A percentile compares a stretch with the other conserved stretches of the same genome.
Conservation (phyloP, 352 stramenopile species). For the Halophytophthora polymorphica region DNA sequence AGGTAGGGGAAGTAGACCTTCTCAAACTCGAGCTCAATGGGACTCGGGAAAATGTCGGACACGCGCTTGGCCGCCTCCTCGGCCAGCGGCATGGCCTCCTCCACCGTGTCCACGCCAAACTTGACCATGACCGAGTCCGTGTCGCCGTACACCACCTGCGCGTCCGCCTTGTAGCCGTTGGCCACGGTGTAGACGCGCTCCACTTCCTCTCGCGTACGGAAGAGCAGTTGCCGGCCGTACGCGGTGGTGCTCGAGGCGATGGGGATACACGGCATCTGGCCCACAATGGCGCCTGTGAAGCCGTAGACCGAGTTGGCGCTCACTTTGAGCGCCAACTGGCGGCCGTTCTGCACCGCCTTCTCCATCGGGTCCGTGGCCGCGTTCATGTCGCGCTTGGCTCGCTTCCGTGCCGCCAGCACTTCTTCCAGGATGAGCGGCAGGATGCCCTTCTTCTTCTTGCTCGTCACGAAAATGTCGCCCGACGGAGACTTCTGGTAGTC, state of each 20-base stretch:
- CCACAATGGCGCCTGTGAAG: conserved; percentile 98
- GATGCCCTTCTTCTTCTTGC: conserved; percentile 96
- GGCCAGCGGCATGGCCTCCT: conserved; percentile 97
- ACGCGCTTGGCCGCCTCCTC: conserved; percentile 95
- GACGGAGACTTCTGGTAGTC: conserved; percentile 94
- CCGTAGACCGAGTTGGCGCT: conserved; percentile 99
- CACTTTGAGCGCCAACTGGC: conserved; percentile 95
- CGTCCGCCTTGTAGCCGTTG: conserved; percentile 93
- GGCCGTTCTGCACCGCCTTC: conserved; percentile 99
- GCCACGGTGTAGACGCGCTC: conserved; percentile 95
- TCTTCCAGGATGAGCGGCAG: conserved; percentile 98
- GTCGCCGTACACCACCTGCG: conserved; percentile 98
- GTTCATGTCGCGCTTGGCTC: conserved; percentile 99
- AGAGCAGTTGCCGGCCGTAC: conserved; percentile 97
- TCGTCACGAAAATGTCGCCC: conserved; percentile 95
- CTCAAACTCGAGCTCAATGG: conserved; percentile 99
- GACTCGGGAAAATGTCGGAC: conserved; percentile 95
- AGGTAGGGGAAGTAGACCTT: conserved; percentile 99
- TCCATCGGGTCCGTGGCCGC: conserved; percentile 98
- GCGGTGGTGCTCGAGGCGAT: conserved; percentile 98
- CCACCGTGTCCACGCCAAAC: conserved; percentile 95
- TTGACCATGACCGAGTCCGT: conserved; percentile 99
- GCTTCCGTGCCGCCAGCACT: conserved; percentile 95
- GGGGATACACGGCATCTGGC: conserved; percentile 97
- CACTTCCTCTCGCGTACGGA: conserved; percentile 96